phyloP scores from a whole-genome alignment of 2,329 filamentous ascomycete species.

The Fusarium goolgardi region DNA sequence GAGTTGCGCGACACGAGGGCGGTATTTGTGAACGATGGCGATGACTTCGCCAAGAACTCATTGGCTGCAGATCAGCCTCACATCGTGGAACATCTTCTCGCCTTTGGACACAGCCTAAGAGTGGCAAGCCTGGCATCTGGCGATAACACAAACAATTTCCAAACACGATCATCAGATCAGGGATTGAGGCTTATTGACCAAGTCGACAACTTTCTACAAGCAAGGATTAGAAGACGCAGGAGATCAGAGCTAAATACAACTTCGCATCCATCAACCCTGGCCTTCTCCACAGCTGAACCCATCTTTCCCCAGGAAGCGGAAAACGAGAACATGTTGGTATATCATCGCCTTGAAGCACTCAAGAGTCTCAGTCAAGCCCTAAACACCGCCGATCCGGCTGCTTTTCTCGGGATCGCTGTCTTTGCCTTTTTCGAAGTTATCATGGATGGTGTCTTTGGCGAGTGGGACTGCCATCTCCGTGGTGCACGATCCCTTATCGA shows the following conservation, averaged over 20 bases:
- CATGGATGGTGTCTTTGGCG: constrained; percentile 55
- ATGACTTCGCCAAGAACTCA: not conserved
- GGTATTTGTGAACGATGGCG: not conserved
- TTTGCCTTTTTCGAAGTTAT: constrained; percentile 60
- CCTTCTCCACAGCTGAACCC: not conserved
- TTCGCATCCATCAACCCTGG: not conserved
- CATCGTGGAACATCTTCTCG: constrained; percentile 32
- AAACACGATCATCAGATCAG: constrained; percentile 11
- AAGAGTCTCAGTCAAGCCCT: constrained; percentile 54
- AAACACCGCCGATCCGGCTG: constrained; percentile 55
- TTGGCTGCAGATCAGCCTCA: constrained; percentile 11
- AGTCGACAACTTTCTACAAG: constrained; percentile 45
- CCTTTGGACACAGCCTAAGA: constrained; percentile 45
- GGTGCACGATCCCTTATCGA: constrained; percentile 56
- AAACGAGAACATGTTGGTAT: constrained; percentile 25
- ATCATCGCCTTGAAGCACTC: constrained; percentile 50
- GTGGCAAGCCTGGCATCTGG: constrained; percentile 7
- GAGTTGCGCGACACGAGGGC: too few relatives aligned
- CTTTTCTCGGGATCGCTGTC: constrained; percentile 57
- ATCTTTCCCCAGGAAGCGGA: not conserved
- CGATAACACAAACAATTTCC: not conserved
- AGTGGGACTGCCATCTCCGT: constrained; percentile 54
- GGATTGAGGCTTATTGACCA: constrained; percentile 43
- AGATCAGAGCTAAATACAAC: not conserved
- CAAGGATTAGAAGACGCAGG: constrained; percentile 37